Percentiles rank a stretch among this genome's conserved stretches.
Evolutionary conservation across 306 rosid species (phyloP).

Genomic region (Pyrus bretschneideri): DNA sequence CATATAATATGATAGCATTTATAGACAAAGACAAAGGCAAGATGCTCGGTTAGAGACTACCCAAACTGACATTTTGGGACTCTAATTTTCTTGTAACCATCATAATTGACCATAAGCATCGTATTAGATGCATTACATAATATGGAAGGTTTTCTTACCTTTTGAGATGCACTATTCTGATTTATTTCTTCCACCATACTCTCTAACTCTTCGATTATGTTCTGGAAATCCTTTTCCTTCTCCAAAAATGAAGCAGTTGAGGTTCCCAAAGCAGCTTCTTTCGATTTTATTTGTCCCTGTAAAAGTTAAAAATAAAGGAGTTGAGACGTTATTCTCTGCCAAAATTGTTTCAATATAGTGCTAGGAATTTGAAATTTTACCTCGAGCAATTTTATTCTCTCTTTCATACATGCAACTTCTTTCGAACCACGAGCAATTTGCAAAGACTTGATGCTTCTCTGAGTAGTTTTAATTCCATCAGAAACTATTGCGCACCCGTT

Average conservation of each 20-base stretch:
- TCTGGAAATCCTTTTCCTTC: constrained; percentile 72
- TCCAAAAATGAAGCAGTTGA: constrained; percentile 47
- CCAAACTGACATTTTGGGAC: too few relatives aligned
- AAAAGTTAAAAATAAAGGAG: not conserved
- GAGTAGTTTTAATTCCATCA: constrained; percentile 37
- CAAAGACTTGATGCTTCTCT: constrained; percentile 35
- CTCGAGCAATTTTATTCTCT: constrained; percentile 75
- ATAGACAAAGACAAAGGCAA: not conserved
- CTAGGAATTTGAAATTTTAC: constrained; percentile 34
- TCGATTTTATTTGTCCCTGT: constrained; percentile 58
- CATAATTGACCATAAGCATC: not conserved
- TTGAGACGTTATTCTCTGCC: not conserved
- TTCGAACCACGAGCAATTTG: constrained; percentile 39
- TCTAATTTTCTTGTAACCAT: not conserved
- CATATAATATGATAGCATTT: not conserved
- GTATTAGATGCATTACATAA: not conserved
- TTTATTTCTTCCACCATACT: constrained; percentile 50
- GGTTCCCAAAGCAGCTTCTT: constrained; percentile 61
- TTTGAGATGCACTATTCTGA: constrained; percentile 34
- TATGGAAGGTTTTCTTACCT: constrained; percentile 36
- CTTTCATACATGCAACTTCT: constrained; percentile 62
- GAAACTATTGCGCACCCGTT: constrained; percentile 32
- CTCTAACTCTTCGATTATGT: constrained; percentile 63
- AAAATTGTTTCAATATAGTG: constrained; percentile 7
- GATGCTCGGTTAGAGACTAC: not conserved